Base-by-base conservation (phyloP, 2,329 filamentous ascomycete genomes). In the Claviceps arundinis region DNA sequence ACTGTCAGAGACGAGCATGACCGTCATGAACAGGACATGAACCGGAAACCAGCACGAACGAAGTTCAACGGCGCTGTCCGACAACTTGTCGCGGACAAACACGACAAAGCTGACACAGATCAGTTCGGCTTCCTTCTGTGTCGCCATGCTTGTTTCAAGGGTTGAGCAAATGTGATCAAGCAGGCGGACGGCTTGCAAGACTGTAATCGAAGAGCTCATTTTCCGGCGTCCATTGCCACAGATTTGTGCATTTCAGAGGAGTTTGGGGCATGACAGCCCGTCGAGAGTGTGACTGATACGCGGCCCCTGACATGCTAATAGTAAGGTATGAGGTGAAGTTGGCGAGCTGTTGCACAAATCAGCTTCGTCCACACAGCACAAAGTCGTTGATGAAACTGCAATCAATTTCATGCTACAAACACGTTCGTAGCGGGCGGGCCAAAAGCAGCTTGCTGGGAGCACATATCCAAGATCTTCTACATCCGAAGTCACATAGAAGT, bases 141-240 rank as follows among this genome's bases (percentile, higher is more conserved):
- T 50, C 42, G 42, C 49, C 42, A 17, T 38, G 19, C 19, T 22
- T 46, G 49, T 50, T 50, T 50, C 49, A 50, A 38, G 34, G 22
- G 34, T 22, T 6, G 3, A 16, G 7, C 34, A n/a, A 38, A 38
- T 40, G 49, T 46, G 42, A 46, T 14, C 30, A 11, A 17, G 19
- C 30, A 30, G 34, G 34, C 34, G 13, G 19, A 16, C 5, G 19
- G 17, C 14, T 30, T 40, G 2, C 17, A 9, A 3, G 11, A 19
- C 6, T 11, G 2, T 16, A 7, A 7, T 44, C 24, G 22, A 30
- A 17, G 5, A 34, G n/a, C 37, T 40, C 47, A 17, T 48, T 26
- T 34, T 40, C 17, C 47, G 24, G n/a, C 45, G 19, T 16, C 13
- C 22, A 11, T 30, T 40, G 47, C 38, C 30, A 50, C 40, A 43